A percentile compares a stretch with the other conserved stretches of the same genome.
These are phyloP conservation scores for Parascedosporium putredinis DNA, from an alignment of 2,329 filamentous ascomycete genomes.

Conservation along the genomic window DNA sequence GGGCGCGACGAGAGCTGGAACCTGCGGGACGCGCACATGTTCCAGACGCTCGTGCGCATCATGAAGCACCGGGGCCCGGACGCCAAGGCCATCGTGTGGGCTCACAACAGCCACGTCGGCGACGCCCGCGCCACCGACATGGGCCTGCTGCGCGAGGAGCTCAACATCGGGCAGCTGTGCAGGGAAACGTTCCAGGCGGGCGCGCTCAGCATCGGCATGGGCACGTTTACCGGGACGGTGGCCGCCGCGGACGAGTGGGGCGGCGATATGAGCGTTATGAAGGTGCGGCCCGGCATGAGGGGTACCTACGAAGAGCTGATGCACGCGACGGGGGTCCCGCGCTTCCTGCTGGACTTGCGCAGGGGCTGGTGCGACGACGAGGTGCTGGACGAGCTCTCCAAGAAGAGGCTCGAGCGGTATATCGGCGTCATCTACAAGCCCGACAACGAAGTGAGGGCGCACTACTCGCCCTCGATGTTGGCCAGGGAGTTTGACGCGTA, in stretches of 20 bases:
- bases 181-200: conserved; percentile 27
- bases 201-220: conserved; percentile 25
- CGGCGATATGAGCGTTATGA: conserved; percentile 38
- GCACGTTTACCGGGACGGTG: conserved; percentile 39
- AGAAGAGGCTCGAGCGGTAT: conserved; percentile 35
- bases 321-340: conserved; percentile 32
- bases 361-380: conserved; percentile 21
- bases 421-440: conserved; percentile 43
- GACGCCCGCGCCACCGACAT: conserved; percentile 41
- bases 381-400: conserved; percentile 24
- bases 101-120: conserved; percentile 43
- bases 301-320: conserved; percentile 39
- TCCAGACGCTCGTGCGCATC: conserved; percentile 32
- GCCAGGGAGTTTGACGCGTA: conserved; percentile 38
- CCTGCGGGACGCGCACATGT: conserved; percentile 41
- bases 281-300: conserved; percentile 30
- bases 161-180: conserved; percentile 45
- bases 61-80: conserved; percentile 26
- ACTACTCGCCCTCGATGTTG: conserved; percentile 35
- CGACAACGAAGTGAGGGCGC: conserved; percentile 35
- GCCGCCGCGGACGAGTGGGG: conserved; percentile 41
- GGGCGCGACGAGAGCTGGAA: conserved; percentile 38
- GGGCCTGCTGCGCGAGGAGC: conserved; percentile 31
- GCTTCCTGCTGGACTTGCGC: conserved; percentile 36
- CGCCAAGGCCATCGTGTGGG: conserved; percentile 38